Evolutionary conservation across 495 filamentous ascomycete genomes (phyloP).

Genomic region (Aspergillus affinis): DNA sequence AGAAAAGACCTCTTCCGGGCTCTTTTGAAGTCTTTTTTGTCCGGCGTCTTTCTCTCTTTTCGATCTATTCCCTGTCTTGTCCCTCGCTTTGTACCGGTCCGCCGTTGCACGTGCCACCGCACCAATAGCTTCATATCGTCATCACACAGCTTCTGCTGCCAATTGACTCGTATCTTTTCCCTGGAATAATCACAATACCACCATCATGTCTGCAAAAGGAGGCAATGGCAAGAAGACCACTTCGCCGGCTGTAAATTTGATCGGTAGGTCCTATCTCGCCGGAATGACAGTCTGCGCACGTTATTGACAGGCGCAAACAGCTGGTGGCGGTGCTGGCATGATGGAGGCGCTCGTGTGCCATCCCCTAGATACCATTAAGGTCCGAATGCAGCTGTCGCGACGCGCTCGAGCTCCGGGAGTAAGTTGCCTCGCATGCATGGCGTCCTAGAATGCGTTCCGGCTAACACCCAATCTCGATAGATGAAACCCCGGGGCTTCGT

Average conservation of each 20-base stretch:
- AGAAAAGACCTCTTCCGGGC: slow-evolving; percentile 5
- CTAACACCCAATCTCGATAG: slow-evolving; percentile 36
- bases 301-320: slow-evolving; percentile 45
- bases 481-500: slow-evolving; percentile 83
- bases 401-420: slow-evolving; percentile 80
- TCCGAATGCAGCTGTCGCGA: slow-evolving; percentile 97
- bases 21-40: not conserved
- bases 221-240: slow-evolving; percentile 74
- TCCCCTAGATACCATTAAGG: slow-evolving; percentile 97
- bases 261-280: slow-evolving; percentile 57
- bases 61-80: slow-evolving; percentile 3
- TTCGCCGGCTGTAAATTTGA: slow-evolving; percentile 87
- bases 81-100: not conserved
- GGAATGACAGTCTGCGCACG: not conserved
- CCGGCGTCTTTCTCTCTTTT: not conserved
- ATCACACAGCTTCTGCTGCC: too few relatives aligned
- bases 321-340: slow-evolving; percentile 97
- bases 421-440: slow-evolving; percentile 27
- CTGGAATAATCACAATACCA: slow-evolving; percentile 19
- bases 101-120: not conserved
- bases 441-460: slow-evolving; percentile 4
- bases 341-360: slow-evolving; percentile 98
- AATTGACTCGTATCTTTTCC: slow-evolving; percentile 14
- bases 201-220: slow-evolving; percentile 66
- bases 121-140: not conserved